A percentile compares a stretch with the other conserved stretches of the same genome.
These are phyloP conservation scores for Clausena lansium DNA, from an alignment of 345 rosid species.

Conservation along the genomic window DNA sequence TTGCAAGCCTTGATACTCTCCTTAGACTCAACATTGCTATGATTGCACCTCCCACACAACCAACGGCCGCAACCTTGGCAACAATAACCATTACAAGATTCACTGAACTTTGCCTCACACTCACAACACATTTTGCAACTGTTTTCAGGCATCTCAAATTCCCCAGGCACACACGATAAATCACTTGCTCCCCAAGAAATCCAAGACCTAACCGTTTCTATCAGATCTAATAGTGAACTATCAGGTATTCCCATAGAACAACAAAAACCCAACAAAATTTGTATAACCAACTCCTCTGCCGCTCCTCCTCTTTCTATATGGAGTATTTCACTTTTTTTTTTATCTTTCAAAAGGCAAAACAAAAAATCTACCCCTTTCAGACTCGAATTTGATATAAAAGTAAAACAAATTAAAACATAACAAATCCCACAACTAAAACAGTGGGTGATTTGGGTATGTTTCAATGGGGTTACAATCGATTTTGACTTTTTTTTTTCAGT, in stretches of 20 bases:
- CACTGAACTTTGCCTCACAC: slow-evolving; percentile 37
- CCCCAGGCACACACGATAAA: slow-evolving; percentile 32
- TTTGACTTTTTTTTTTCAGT: slow-evolving; percentile 6
- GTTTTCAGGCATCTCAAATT: slow-evolving; percentile 46
- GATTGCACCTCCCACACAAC: slow-evolving; percentile 53
- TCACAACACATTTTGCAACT: slow-evolving; percentile 46
- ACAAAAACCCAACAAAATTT: slow-evolving; percentile 33
- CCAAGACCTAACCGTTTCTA: slow-evolving; percentile 73
- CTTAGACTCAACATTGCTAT: slow-evolving; percentile 21
- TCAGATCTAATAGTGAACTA: slow-evolving; percentile 67
- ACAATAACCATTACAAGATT: slow-evolving; percentile 33
- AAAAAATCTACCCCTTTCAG: slow-evolving; percentile 20
- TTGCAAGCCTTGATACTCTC: slow-evolving; percentile 48
- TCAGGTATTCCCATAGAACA: slow-evolving; percentile 76
- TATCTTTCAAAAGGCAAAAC: not conserved
- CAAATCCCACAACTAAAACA: slow-evolving; percentile 57
- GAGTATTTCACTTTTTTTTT: slow-evolving; percentile 9
- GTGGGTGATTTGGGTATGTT: slow-evolving; percentile 39
- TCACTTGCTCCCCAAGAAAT: slow-evolving; percentile 62
- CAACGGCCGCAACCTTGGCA: slow-evolving; percentile 66
- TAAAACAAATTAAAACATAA: slow-evolving; percentile 7
- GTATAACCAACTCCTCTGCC: slow-evolving; percentile 24
- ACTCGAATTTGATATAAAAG: slow-evolving; percentile 14
- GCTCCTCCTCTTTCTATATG: slow-evolving; percentile 19
- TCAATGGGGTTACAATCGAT: slow-evolving; percentile 22